Conservation (phyloP, 2,329 filamentous ascomycete species). For the Tympanopsis confertula region DNA sequence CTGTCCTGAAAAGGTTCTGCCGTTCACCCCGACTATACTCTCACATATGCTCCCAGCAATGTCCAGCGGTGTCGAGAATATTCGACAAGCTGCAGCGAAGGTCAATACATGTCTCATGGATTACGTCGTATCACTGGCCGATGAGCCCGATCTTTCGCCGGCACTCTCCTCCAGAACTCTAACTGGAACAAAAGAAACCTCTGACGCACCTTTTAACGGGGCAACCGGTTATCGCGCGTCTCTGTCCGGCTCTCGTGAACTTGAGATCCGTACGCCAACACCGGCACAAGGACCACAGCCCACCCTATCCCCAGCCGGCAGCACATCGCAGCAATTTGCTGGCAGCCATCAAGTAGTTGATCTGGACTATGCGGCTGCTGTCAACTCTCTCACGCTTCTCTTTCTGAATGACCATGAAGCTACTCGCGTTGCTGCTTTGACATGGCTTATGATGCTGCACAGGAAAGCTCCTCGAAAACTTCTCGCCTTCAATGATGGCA, state of each 20-base stretch:
- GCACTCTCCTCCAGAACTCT: constrained; percentile 12
- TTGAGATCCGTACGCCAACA: constrained; percentile 38
- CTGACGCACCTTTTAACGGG: constrained; percentile 31
- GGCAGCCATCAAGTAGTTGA: constrained; percentile 51
- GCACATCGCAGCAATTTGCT: constrained; percentile 23
- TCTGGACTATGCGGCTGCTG: constrained; percentile 90
- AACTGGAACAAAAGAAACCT: constrained; percentile 15
- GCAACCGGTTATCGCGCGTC: constrained; percentile 37
- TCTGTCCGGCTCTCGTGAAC: constrained; percentile 38
- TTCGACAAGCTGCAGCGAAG: constrained; percentile 74
- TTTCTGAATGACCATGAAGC: constrained; percentile 96
- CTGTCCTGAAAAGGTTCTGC: constrained; percentile 87
- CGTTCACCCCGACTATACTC: constrained; percentile 84
- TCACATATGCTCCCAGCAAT: constrained; percentile 91
- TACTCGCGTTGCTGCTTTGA: constrained; percentile 82
- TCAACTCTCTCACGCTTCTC: constrained; percentile 81
- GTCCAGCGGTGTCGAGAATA: constrained; percentile 80
- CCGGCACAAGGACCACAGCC: constrained; percentile 34
- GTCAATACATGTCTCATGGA: constrained; percentile 88
- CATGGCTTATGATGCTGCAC: constrained; percentile 96
- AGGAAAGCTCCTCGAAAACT: constrained; percentile 88
- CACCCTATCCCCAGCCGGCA: constrained; percentile 30
- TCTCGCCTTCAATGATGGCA: constrained; percentile 90
- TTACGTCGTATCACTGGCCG: constrained; percentile 83
- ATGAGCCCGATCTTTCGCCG: constrained; percentile 40